phyloP scores from a whole-genome alignment of 305 asterid genomes.

The Fraxinus ornus region DNA sequence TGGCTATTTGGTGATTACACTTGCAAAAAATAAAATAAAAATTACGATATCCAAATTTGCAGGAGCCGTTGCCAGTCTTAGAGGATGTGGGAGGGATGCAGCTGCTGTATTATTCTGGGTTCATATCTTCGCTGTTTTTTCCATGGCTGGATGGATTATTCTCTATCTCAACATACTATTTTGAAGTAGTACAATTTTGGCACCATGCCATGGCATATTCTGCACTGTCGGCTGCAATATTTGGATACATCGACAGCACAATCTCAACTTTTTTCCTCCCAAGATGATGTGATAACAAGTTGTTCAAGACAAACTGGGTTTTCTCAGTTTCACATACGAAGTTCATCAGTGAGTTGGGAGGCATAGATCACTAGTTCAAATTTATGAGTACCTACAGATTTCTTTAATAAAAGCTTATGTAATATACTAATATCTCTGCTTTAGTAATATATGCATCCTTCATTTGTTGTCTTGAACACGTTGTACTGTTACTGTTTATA shows the following conservation, averaged over 20 bases:
- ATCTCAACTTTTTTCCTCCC: background rate
- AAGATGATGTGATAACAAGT: background rate
- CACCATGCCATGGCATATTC: background rate
- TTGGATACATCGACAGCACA: background rate
- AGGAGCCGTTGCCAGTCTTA: conserved; percentile 97
- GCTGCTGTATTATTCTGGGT: conserved; percentile 97
- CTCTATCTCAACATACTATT: conserved; percentile 83
- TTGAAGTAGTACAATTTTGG: conserved; percentile 22
- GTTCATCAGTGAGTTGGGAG: background rate
- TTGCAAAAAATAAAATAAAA: background rate
- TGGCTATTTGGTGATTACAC: background rate
- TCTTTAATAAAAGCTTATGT: background rate
- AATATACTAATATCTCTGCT: background rate
- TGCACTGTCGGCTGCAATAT: background rate
- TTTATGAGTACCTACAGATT: background rate
- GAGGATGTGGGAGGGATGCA: conserved; percentile 97
- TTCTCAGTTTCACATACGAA: background rate
- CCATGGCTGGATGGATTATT: conserved; percentile 98
- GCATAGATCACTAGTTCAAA: background rate
- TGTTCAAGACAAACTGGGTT: conserved; percentile 14
- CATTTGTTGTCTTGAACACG: background rate
- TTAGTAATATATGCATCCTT: background rate
- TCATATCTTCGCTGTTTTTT: conserved; percentile 84
- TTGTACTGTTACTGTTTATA: background rate
- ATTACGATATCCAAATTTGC: conserved; percentile 1